These are phyloP conservation scores for Rutidosis leptorrhynchoides DNA, from an alignment of 129 eudicot genomes.

Conservation along the genomic window DNA sequence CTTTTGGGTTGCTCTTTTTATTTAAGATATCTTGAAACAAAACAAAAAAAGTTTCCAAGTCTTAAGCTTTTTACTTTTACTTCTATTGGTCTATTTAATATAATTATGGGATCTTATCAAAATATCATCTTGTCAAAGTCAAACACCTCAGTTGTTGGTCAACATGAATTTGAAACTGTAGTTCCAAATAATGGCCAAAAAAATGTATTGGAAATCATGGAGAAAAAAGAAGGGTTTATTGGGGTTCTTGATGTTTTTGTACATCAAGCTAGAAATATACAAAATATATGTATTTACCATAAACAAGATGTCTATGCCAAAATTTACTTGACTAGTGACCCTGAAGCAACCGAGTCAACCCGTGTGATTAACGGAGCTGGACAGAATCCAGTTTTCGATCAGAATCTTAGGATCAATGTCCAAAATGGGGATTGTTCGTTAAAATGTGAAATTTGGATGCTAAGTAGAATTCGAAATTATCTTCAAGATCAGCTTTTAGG, in stretches of 20 bases:
- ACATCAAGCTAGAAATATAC: conserved; percentile 49
- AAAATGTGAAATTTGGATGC: conserved; percentile 54
- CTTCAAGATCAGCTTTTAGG: conserved; percentile 57
- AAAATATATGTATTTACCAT: conserved; percentile 47
- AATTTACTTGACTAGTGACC: conserved; percentile 44
- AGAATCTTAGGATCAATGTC: conserved; percentile 36
- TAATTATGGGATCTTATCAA: conserved; percentile 17
- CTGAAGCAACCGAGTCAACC: conserved; percentile 34
- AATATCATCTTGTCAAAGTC: conserved; percentile 26
- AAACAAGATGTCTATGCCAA: conserved; percentile 56
- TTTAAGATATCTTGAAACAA: too few species aligned
- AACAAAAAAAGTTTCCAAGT: conserved; percentile 5
- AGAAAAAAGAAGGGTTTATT: conserved; percentile 26
- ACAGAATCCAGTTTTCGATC: conserved; percentile 47
- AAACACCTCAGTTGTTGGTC: conserved; percentile 27
- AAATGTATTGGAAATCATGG: conserved; percentile 10
- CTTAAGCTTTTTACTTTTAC: conserved; percentile 3
- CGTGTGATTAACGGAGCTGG: conserved; percentile 44
- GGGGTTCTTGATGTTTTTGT: conserved; percentile 46
- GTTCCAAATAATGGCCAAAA: background rate
- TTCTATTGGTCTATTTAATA: conserved; percentile 8
- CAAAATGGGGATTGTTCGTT: conserved; percentile 33
- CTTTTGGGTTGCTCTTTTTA: conserved; percentile 2
- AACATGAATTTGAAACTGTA: conserved; percentile 16
- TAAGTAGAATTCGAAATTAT: conserved; percentile 44